Evolutionary conservation across 441 rosid species (phyloP), one percentile per base, ranked within the genome.

Genomic region (Macaranga tanarius): DNA sequence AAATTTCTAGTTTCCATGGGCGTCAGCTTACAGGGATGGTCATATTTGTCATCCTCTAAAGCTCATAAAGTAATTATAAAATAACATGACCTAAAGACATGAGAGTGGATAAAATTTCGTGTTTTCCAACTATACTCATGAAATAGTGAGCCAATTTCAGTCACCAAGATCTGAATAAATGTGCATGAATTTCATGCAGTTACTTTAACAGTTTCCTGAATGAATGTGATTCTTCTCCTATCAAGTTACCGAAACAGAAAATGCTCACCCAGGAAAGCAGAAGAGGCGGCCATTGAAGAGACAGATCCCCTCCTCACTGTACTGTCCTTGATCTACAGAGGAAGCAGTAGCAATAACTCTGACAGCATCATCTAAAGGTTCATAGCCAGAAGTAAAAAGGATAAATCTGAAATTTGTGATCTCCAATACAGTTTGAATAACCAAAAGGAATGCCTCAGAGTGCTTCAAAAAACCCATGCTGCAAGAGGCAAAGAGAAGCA

Each of bases 401-500:
- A 92, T 79, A 79, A 94, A 86, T 77, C 89, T 89, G 84, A 82
- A 79, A 75, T 67, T 77, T 80, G 94, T 82, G 72, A 85, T 83
- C 78, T 80, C 77, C 62, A 84, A 65, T 75, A 89, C 89, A 77
- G 86, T 81, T 79, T 85, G 82, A 58, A 92, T 83, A 71, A 92
- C 89, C 75, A 54, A 78, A 71, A 92, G 89, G 81, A 92, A 94
- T 76, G 90, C 89, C 76, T 52, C 71, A 23, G 97, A 92, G 69
- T 89, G 88, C 86, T 57, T 82, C 77, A 94, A 56, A 76, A 87
- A 90, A n/a, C 99, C 99, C 97, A 92, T 86, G 76, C 99, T 92
- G 92, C 80, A 80, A 62, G 81, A 48, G 72, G 44, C 42, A 69
- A 78, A 61, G 45, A 51, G 57, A 62, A 67, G 12, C 45, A 4